A percentile compares a stretch with the other conserved stretches of the same genome.
phyloP scores from a whole-genome alignment of 2,329 filamentous ascomycete genomes.

The Chrysoporthe deuterocubensis region DNA sequence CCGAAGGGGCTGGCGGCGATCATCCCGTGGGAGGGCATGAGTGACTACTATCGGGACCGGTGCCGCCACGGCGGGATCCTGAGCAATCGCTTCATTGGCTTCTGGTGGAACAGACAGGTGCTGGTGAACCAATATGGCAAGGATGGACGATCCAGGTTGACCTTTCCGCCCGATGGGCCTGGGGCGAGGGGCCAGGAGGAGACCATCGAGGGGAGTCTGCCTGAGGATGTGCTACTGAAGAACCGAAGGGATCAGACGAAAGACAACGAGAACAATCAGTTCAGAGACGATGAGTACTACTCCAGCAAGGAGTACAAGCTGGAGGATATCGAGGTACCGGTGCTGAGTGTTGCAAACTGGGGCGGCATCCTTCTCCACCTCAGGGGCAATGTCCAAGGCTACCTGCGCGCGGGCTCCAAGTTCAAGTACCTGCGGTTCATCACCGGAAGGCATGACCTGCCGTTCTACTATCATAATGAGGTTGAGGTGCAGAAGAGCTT shows the following conservation, averaged over 20 bases:
- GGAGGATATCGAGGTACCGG: conserved; percentile 67
- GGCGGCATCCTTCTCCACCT: conserved; percentile 72
- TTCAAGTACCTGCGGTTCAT: conserved; percentile 73
- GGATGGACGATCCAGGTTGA: conserved; percentile 36
- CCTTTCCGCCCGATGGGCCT: conserved; percentile 38
- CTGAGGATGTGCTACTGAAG: conserved; percentile 52
- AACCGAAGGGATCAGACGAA: conserved; percentile 54
- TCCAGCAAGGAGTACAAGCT: conserved; percentile 67
- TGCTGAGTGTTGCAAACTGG: conserved; percentile 72
- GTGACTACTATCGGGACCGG: conserved; percentile 59
- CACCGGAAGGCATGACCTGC: conserved; percentile 71
- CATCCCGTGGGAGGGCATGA: conserved; percentile 58
- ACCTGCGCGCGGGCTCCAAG: conserved; percentile 63
- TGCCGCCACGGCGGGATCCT: conserved; percentile 66
- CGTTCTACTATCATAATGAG: conserved; percentile 73
- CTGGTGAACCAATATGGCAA: conserved; percentile 70
- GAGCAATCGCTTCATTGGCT: conserved; percentile 60
- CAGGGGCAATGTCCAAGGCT: conserved; percentile 71
- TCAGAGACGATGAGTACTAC: conserved; percentile 67
- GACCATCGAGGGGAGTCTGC: conserved; percentile 63
- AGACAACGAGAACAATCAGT: conserved; percentile 55
- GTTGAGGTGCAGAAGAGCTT: conserved; percentile 71
- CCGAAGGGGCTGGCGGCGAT: conserved; percentile 53
- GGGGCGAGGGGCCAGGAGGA: conserved; percentile 42
- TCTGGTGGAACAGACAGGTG: conserved; percentile 72